Evolutionary conservation across 202 grass and related monocot species (phyloP), one percentile per base, ranked within the genome.

Genomic region (Digitaria exilis): DNA sequence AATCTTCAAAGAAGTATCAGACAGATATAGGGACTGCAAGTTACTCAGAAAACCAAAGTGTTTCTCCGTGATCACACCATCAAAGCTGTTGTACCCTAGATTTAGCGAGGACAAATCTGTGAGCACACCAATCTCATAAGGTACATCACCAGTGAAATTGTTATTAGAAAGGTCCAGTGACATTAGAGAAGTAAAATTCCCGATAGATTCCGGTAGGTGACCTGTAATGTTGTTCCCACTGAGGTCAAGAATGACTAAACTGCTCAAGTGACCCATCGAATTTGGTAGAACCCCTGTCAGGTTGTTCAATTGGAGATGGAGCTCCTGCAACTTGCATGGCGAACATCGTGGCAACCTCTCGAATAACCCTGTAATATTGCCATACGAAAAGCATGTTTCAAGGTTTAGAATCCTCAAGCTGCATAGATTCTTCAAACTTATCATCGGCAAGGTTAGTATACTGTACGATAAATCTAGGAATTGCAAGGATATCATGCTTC

Each of bases 11-110:
- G 2, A 4, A 76, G 88, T 90, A 0, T 4, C 1, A 26, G 57
- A 76, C 2, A 93, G 44, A 26, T 82, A 28, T 22, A 90, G 24
- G 1, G 26, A 2, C 21, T 35, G 2, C 9, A 93, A 63, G 9
- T 17, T 81, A 1, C 17, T 50, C 0, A 93, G 37, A 6, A 24
- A 16, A 0, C 0, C 16, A 17, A 91, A 75, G 41, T 87, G 89
- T 25, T 75, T 15, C 22, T 84, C 49, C 19, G 80, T 75, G n/a
- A 84, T 16, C 6, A 37, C 9, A 30, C 79, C 84, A 19, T 15
- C 2, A 2, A 90, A 5, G 6, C 4, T 0, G 55, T 84, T 90
- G 32, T 0, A 0, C 9, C 16, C 0, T 4, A 83, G 56, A 34
- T 54, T 13, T 14, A 90, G 21, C 0, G 5, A 0, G 2, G 12